These are phyloP conservation scores for Plenodomus tracheiphilus DNA, from an alignment of 2,329 filamentous ascomycete species.

Conservation along the genomic window DNA sequence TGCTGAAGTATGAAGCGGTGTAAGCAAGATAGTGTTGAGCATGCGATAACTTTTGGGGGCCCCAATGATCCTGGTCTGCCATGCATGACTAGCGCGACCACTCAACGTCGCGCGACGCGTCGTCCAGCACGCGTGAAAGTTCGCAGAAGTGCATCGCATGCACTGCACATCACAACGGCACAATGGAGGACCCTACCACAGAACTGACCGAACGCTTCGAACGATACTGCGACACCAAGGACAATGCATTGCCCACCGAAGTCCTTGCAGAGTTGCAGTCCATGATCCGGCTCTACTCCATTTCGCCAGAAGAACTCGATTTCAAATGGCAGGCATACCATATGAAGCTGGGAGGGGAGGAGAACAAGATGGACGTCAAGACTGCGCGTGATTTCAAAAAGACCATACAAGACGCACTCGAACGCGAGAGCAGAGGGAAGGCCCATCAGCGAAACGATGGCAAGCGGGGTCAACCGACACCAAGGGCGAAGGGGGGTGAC, in stretches of 20 bases:
- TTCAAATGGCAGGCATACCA: constrained; percentile 99
- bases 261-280: constrained; percentile 80
- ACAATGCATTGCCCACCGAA: constrained; percentile 68
- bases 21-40: not conserved
- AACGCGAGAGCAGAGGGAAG: constrained; percentile 73
- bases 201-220: constrained; percentile 65
- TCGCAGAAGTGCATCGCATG: constrained; percentile 5
- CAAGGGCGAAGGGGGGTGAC: constrained; percentile 62
- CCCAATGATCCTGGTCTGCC: not conserved
- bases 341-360: constrained; percentile 87
- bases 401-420: constrained; percentile 80
- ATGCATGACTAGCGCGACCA: not conserved
- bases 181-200: constrained; percentile 55
- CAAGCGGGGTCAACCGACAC: constrained; percentile 64
- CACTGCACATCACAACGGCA: constrained; percentile 8
- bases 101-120: constrained; percentile 34
- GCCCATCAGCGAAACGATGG: constrained; percentile 62
- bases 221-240: constrained; percentile 59
- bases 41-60: not conserved
- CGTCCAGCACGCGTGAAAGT: constrained; percentile 18
- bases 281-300: constrained; percentile 80
- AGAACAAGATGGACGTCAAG: constrained; percentile 70
- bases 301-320: constrained; percentile 83
- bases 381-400: constrained; percentile 80
- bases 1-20: not conserved